Percentiles rank a stretch among this genome's conserved stretches.
Evolutionary conservation across 768 basidiomycete genomes (phyloP).

Genomic region (Polyporus arcularius): DNA sequence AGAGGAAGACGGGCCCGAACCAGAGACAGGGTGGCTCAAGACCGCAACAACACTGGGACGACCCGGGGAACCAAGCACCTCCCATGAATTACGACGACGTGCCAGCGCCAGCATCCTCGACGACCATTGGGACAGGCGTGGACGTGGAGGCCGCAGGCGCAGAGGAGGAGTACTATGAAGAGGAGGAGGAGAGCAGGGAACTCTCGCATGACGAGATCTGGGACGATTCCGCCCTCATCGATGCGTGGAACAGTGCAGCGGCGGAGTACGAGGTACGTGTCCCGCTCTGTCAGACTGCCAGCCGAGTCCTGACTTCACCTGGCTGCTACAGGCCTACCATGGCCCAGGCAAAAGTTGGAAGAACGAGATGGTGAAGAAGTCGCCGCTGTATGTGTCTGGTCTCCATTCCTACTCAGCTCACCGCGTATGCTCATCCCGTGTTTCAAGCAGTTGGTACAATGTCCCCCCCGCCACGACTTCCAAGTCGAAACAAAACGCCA

Average conservation of each 20-base stretch:
- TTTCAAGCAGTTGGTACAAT: slow-evolving; percentile 73
- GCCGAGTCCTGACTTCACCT: not conserved
- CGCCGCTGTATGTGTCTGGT: slow-evolving; percentile 54
- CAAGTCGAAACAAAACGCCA: slow-evolving; percentile 15
- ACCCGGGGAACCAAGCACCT: slow-evolving; percentile 32
- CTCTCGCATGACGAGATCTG: slow-evolving; percentile 77
- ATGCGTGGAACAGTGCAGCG: slow-evolving; percentile 83
- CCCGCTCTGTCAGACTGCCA: not conserved
- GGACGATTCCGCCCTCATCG: slow-evolving; percentile 83
- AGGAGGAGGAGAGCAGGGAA: slow-evolving; percentile 55
- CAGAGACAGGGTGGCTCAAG: slow-evolving; percentile 17
- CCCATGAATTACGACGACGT: slow-evolving; percentile 36
- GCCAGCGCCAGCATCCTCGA: slow-evolving; percentile 2
- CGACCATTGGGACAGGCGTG: slow-evolving; percentile 9
- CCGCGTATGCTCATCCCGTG: not conserved
- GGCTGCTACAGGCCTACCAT: slow-evolving; percentile 51
- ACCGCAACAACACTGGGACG: slow-evolving; percentile 47
- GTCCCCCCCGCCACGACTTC: slow-evolving; percentile 41
- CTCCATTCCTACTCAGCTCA: not conserved
- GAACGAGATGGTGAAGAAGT: slow-evolving; percentile 64
- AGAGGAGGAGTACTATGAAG: slow-evolving; percentile 34
- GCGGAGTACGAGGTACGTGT: slow-evolving; percentile 71
- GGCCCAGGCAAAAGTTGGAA: slow-evolving; percentile 77
- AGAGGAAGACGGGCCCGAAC: slow-evolving; percentile 48
- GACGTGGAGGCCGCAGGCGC: slow-evolving; percentile 13